Evolutionary conservation across 192 early-diverging fungal genomes (phyloP).

Genomic region (Coemansia sp.): DNA sequence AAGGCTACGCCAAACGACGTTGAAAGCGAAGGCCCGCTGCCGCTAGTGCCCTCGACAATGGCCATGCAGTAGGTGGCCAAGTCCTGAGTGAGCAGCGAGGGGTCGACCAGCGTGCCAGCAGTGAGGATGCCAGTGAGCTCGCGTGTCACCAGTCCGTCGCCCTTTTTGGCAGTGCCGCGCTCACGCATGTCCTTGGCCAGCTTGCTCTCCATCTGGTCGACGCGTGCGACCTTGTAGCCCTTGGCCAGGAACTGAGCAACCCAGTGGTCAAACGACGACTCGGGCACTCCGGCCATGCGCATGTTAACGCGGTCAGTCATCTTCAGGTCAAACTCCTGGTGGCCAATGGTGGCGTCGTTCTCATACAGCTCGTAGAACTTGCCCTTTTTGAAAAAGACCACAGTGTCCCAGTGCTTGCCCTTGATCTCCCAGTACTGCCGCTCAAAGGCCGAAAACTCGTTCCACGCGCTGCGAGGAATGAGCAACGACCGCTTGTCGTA

Average conservation of each 20-base stretch:
- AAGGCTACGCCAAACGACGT: slow-evolving; percentile 84
- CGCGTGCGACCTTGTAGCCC: slow-evolving; percentile 95
- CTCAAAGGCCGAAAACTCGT: slow-evolving; percentile 93
- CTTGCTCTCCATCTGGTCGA: slow-evolving; percentile 97
- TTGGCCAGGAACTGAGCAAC: slow-evolving; percentile 93
- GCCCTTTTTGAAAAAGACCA: slow-evolving; percentile 99
- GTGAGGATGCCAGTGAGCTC: slow-evolving; percentile 89
- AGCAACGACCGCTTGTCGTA: slow-evolving; percentile 93
- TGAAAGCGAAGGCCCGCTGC: slow-evolving; percentile 11
- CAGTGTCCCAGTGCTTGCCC: slow-evolving; percentile 87
- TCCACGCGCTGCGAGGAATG: slow-evolving; percentile 81
- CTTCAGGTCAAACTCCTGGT: slow-evolving; percentile 95
- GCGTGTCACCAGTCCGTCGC: slow-evolving; percentile 82
- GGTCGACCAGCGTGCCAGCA: slow-evolving; percentile 89
- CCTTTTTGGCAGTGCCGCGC: slow-evolving; percentile 54
- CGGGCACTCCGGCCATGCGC: slow-evolving; percentile 99
- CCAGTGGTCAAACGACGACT: slow-evolving; percentile 93
- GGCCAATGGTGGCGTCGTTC: slow-evolving; percentile 96
- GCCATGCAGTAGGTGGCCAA: slow-evolving; percentile 96
- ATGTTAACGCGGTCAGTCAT: slow-evolving; percentile 97
- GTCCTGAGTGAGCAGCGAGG: slow-evolving; percentile 82
- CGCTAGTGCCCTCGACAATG: slow-evolving; percentile 70
- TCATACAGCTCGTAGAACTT: slow-evolving; percentile 99
- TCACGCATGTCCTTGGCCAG: slow-evolving; percentile 94
- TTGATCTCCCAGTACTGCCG: slow-evolving; percentile 99